Evolutionary conservation across 2,329 filamentous ascomycete species (phyloP).

Genomic region (Apiospora phragmitis): DNA sequence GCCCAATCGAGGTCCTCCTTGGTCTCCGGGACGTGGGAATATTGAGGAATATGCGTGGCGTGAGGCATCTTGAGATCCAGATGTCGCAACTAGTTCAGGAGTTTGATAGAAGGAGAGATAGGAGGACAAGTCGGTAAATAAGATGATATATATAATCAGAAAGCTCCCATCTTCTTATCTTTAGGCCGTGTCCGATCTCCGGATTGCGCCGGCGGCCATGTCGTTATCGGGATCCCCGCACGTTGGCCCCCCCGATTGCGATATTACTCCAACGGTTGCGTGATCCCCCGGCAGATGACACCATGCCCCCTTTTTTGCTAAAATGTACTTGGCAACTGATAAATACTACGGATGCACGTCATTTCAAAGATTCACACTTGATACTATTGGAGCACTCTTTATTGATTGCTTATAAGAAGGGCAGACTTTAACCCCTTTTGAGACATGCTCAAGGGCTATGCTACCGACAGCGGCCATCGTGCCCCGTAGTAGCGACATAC

Average conservation of each 20-base stretch:
- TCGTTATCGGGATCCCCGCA: slow-evolving; percentile 1
- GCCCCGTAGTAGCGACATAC: not conserved
- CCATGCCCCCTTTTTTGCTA: not conserved
- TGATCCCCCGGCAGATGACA: not conserved
- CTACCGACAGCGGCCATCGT: not conserved
- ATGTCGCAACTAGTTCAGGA: not conserved
- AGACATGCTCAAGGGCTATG: not conserved
- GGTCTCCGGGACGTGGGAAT: slow-evolving; percentile 37
- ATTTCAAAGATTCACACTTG: not conserved
- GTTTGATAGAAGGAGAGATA: too few relatives aligned
- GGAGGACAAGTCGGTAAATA: too few relatives aligned
- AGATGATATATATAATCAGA: not conserved
- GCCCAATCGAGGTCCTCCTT: slow-evolving; percentile 39
- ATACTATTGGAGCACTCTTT: not conserved
- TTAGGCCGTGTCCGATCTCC: not conserved
- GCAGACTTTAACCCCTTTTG: not conserved
- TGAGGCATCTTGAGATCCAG: slow-evolving; percentile 31
- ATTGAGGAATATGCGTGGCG: slow-evolving; percentile 33
- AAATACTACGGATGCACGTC: not conserved
- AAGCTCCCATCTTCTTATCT: not conserved
- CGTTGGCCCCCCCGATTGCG: not conserved
- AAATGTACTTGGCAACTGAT: not conserved
- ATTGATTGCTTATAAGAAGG: not conserved
- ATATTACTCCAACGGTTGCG: slow-evolving; percentile 1
- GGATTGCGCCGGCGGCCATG: not conserved